Conservation (phyloP, 768 basidiomycete genomes). For the Imleria badia region DNA sequence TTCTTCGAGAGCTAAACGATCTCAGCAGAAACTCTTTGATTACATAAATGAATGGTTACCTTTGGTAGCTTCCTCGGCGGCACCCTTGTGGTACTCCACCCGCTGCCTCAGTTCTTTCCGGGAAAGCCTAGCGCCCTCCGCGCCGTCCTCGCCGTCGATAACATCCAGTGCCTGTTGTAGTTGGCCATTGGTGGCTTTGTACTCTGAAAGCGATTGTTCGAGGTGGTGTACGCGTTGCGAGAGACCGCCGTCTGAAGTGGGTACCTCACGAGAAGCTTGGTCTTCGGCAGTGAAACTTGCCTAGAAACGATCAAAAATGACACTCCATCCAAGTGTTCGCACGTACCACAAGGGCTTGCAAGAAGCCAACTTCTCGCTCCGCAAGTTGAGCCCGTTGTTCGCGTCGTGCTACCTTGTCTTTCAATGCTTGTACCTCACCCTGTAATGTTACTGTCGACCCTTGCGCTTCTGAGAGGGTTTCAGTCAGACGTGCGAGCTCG, state of each 20-base stretch:
- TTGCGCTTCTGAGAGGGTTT: slow-evolving; percentile 37
- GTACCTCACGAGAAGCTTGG: slow-evolving; percentile 32
- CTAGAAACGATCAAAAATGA: slow-evolving; percentile 30
- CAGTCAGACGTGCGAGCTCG: slow-evolving; percentile 44
- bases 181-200: slow-evolving; percentile 47
- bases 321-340: not conserved
- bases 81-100: slow-evolving; percentile 38
- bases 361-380: slow-evolving; percentile 65
- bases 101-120: slow-evolving; percentile 42
- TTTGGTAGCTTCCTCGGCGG: slow-evolving; percentile 39
- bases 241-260: slow-evolving; percentile 32
- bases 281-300: slow-evolving; percentile 67
- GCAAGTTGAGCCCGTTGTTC: slow-evolving; percentile 42
- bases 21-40: not conserved
- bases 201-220: slow-evolving; percentile 53
- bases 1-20: slow-evolving; percentile 43
- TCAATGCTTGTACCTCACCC: slow-evolving; percentile 37
- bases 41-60: slow-evolving; percentile 30
- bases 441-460: slow-evolving; percentile 35
- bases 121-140: slow-evolving; percentile 20
- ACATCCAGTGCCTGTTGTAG: slow-evolving; percentile 51
- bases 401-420: slow-evolving; percentile 38
- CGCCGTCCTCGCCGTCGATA: slow-evolving; percentile 36
- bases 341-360: slow-evolving; percentile 66
- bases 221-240: slow-evolving; percentile 51